A percentile compares a stretch with the other conserved stretches of the same genome.
Evolutionary conservation across 768 basidiomycete species (phyloP).

Genomic region (Serpula lacrymans): DNA sequence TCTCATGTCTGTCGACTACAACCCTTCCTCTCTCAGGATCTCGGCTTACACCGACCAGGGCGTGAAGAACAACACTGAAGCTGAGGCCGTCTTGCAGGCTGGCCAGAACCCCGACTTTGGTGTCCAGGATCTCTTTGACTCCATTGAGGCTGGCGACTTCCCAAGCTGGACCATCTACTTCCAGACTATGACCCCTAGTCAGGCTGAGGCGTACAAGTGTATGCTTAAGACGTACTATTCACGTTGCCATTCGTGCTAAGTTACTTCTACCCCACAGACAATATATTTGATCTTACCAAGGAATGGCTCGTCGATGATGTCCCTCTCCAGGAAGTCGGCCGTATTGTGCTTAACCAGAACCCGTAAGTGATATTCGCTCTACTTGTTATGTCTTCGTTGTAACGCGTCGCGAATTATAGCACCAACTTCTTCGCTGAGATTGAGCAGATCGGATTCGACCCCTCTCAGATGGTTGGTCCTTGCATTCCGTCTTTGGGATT

Average conservation of each 20-base stretch:
- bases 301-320: slow-evolving; percentile 36
- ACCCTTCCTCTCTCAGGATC: slow-evolving; percentile 14
- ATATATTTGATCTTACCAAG: slow-evolving; percentile 51
- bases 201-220: slow-evolving; percentile 47
- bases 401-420: neutral
- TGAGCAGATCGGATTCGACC: slow-evolving; percentile 46
- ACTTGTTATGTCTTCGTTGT: too few species aligned
- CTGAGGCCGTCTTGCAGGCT: slow-evolving; percentile 31
- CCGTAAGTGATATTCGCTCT: slow-evolving; percentile 18
- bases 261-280: slow-evolving; percentile 31
- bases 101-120: slow-evolving; percentile 52
- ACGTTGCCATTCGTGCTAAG: too few species aligned
- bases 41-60: slow-evolving; percentile 29
- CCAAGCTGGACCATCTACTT: slow-evolving; percentile 59
- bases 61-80: slow-evolving; percentile 36
- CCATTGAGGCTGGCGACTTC: slow-evolving; percentile 50
- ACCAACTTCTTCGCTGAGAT: slow-evolving; percentile 27
- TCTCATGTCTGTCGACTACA: too few species aligned
- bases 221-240: too few species aligned
- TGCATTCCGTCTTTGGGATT: neutral
- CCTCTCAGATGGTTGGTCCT: slow-evolving; percentile 49
- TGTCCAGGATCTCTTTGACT: slow-evolving; percentile 50
- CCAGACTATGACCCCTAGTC: slow-evolving; percentile 48
- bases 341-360: slow-evolving; percentile 36
- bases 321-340: slow-evolving; percentile 32